phyloP scores from a whole-genome alignment of 495 filamentous ascomycete genomes.

The Daldinia childiae region DNA sequence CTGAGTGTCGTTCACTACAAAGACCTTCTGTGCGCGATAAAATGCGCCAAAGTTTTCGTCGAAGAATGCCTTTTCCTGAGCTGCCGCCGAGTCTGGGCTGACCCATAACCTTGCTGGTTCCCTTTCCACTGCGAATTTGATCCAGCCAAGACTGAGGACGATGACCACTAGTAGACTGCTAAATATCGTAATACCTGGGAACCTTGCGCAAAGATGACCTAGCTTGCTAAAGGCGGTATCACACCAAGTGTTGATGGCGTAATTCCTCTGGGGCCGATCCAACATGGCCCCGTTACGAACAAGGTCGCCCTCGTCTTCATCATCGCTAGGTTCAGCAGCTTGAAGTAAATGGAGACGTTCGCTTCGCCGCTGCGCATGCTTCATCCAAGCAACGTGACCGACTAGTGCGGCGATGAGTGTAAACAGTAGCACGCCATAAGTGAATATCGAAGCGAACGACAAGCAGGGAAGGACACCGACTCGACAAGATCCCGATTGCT shows the following conservation, averaged over 20 bases:
- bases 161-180: constrained; percentile 74
- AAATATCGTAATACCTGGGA: constrained; percentile 83
- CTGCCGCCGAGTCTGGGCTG: constrained; percentile 87
- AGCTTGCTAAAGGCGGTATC: constrained; percentile 84
- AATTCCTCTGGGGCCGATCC: constrained; percentile 76
- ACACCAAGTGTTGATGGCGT: constrained; percentile 78
- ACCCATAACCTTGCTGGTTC: constrained; percentile 96
- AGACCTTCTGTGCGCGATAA: constrained; percentile 91
- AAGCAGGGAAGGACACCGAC: constrained; percentile 89
- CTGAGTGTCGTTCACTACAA: constrained; percentile 87
- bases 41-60: constrained; percentile 96
- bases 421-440: constrained; percentile 79
- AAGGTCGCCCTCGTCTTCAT: constrained; percentile 87
- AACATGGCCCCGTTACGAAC: constrained; percentile 73
- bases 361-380: constrained; percentile 74
- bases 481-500: constrained; percentile 72
- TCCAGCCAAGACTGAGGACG: constrained; percentile 84
- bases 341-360: constrained; percentile 87
- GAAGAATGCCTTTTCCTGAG: constrained; percentile 93
- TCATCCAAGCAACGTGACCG: constrained; percentile 77
- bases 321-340: constrained; percentile 82
- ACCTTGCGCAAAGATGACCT: constrained; percentile 81
- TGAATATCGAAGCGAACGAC: constrained; percentile 88
- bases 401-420: constrained; percentile 71
- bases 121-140: constrained; percentile 83